Base-by-base conservation (phyloP, 495 filamentous ascomycete genomes). In the Diplogelasinospora grovesii region DNA sequence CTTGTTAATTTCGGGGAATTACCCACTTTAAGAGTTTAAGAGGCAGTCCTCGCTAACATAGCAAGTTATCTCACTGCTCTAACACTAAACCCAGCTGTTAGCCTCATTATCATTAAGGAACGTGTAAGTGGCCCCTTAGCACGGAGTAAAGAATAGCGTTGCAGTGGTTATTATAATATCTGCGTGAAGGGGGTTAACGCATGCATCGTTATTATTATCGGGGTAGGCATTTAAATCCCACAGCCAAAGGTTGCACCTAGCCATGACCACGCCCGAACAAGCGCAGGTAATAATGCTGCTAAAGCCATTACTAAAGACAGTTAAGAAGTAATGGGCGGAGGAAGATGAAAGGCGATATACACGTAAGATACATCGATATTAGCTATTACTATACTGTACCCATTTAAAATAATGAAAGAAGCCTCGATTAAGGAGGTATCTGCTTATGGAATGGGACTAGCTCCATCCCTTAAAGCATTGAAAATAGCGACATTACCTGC, bases 401-500 rank as follows among this genome's bases (percentile, higher is more conserved):
- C 28, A 14, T 30, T 14, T 13, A 14, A 14, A 30, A 30, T 14
- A 30, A 30, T 14, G n/a, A 30, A 30, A 14, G 28, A 30, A 5
- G 28, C 28, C n/a, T 30, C 28, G n/a, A 30, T 30, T 14, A 30
- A 30, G 16, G 28, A 30, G n/a, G 5, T 30, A 30, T 30, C 28
- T 14, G 3, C 27, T 29, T 29, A 29, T 14, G 11, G 10, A 29
- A n/a, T n/a, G n/a, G n/a, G n/a, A n/a, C n/a, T n/a, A n/a, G n/a
- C n/a, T n/a, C n/a, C n/a, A n/a, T n/a, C n/a, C n/a, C n/a, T n/a
- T n/a, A n/a, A n/a, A n/a, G n/a, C n/a, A n/a, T n/a, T n/a, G n/a
- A n/a, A n/a, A n/a, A n/a, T n/a, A n/a, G n/a, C n/a, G n/a, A n/a
- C n/a, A n/a, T n/a, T n/a, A n/a, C n/a, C n/a, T n/a, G n/a, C n/a